phyloP scores from a whole-genome alignment of 148 eudicot species.

The Mesembryanthemum crystallinum region DNA sequence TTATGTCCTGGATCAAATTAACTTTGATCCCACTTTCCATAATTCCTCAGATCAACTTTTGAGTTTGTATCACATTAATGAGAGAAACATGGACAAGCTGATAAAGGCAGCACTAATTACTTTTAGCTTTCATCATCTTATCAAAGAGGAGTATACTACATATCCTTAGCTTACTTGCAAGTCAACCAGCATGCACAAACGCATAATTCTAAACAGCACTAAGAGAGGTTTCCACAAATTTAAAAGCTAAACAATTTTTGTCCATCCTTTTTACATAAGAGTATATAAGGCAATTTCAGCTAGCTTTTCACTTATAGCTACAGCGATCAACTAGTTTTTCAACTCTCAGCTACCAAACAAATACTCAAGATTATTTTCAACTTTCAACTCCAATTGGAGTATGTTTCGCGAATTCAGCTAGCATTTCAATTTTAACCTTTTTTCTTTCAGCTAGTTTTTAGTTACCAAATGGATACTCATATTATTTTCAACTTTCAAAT shows the following conservation, averaged over 20 bases:
- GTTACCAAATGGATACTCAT: too few species aligned
- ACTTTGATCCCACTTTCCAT: neutral
- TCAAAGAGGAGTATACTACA: neutral
- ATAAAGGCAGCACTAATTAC: neutral
- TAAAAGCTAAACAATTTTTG: neutral
- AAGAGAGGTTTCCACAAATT: neutral
- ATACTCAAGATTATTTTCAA: too few species aligned
- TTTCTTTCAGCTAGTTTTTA: too few species aligned
- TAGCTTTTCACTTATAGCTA: too few species aligned
- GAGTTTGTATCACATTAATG: neutral
- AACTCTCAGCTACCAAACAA: too few species aligned
- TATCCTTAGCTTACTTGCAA: neutral
- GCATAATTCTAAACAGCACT: neutral
- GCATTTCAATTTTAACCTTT: too few species aligned
- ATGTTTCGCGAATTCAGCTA: too few species aligned
- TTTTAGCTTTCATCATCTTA: neutral
- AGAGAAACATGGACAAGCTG: neutral
- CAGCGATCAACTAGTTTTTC: too few species aligned
- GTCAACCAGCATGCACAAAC: conserved; percentile 4
- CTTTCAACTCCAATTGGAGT: too few species aligned
- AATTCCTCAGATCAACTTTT: neutral
- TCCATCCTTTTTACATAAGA: neutral
- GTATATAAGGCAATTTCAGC: too few species aligned
- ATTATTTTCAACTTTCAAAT: too few species aligned
- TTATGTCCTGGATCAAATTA: neutral